Evolutionary conservation across 2,329 filamentous ascomycete genomes (phyloP).

Genomic region (Alternaria hordeiaustralica): DNA sequence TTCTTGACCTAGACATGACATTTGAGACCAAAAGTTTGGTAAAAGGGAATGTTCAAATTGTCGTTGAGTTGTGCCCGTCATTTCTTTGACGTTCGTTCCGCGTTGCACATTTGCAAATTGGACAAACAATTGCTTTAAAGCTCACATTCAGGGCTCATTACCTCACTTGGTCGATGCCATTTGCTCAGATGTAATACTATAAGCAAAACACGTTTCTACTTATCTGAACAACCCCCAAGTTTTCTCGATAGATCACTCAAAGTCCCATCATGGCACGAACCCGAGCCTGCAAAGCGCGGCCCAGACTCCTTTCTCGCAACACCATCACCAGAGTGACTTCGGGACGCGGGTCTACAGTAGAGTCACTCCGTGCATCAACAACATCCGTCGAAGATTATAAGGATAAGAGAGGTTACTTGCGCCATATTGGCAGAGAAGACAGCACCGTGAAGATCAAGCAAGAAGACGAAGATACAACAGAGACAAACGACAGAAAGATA

Average conservation of each 20-base stretch:
- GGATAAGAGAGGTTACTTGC: not conserved
- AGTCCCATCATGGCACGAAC: not conserved
- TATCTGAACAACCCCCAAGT: not conserved
- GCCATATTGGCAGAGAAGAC: not conserved
- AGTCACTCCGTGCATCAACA: not conserved
- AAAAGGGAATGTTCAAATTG: not conserved
- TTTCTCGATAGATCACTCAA: not conserved
- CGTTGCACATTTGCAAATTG: not conserved
- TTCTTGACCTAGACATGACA: too few relatives aligned
- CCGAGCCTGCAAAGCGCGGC: not conserved
- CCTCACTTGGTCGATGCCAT: not conserved
- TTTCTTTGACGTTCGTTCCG: not conserved
- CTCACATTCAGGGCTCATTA: not conserved
- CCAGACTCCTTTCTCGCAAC: not conserved
- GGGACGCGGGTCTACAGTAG: not conserved
- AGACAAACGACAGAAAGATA: too few relatives aligned
- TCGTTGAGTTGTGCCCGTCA: not conserved
- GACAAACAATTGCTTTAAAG: not conserved
- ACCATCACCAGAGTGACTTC: not conserved
- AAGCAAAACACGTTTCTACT: not conserved
- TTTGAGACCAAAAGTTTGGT: not conserved
- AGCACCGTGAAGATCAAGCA: not conserved
- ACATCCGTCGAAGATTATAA: not conserved
- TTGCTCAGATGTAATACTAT: fast-evolving
- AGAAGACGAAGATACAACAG: not conserved